Base-by-base conservation (phyloP, 768 basidiomycete species). In the Fistulinella prunicolor region DNA sequence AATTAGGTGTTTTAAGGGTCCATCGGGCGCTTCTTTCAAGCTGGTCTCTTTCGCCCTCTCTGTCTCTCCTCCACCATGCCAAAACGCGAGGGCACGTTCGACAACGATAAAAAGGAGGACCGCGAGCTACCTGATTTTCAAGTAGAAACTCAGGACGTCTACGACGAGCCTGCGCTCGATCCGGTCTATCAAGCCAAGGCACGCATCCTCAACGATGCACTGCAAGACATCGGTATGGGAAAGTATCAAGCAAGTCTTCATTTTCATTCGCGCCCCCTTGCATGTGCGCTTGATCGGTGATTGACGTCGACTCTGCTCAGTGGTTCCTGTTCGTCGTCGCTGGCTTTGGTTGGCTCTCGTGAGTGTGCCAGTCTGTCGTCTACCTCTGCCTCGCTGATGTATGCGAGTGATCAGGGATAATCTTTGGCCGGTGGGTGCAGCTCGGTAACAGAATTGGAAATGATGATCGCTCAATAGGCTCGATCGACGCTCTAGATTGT, bases 341-440 rank as follows among this genome's bases (percentile, higher is more conserved):
- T 16, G 86, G 84, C 2, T 86, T 88, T 65, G 86, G 86, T 43
- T 87, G 84, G 85, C 75, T 86, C 49, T 79, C 83, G 84, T 85
- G 62, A 64, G 83, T 72, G 32, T 44, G 10, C 28, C 37, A 8
- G 16, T 17, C 10, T 38, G 9, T 42, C 42, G 9, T 28, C n/a
- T n/a, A 20, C 13, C 38, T 32, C 4, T 1, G 1, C 10, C 10
- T 24, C 35, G 12, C 28, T 59, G 36, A 62, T 46, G 26, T 22
- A 37, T 30, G 13, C 17, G 16, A 24, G 45, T 6, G 58, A 82
- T 26, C 26, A 60, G 85, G 16, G 85, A 86, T 57, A 86, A 82
- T 55, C 74, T 85, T 22, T 87, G 85, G 86, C 84, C 83, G 17
- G 84, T 86, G 56, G 50, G 80, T 61, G 39, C 39, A 45, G 17